phyloP scores from a whole-genome alignment of 192 early-diverging fungal species.

The Linderina pennispora region DNA sequence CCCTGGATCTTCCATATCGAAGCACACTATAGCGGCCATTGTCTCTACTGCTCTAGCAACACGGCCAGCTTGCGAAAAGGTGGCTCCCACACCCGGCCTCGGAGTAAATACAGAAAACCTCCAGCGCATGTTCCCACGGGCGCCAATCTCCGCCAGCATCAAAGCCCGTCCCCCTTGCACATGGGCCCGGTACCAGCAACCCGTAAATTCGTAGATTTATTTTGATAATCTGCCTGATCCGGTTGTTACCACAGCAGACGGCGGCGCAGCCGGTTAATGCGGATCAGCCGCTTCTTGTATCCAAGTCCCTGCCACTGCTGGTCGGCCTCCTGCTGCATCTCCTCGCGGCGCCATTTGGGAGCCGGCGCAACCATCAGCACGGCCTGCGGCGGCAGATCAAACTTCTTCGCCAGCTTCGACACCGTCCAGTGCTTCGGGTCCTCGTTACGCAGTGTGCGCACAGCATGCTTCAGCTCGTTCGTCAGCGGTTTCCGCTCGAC shows the following conservation, averaged over 20 bases:
- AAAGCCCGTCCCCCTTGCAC: no score
- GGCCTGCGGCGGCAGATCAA: conserved; percentile 24
- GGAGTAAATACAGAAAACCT: no score
- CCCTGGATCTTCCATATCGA: no score
- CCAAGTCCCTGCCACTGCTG: conserved; percentile 39
- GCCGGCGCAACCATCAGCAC: conserved; percentile 28
- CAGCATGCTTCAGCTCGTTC: conserved; percentile 16
- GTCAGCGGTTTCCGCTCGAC: conserved; percentile 17
- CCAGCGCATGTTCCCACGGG: no score
- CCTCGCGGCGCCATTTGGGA: conserved; percentile 36
- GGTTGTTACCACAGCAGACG: conserved; percentile 34
- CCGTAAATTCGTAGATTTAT: no score
- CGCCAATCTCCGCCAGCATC: no score
- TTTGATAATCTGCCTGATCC: neutral
- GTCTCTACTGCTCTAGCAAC: no score
- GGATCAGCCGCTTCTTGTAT: conserved; percentile 43
- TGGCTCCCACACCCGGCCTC: no score
- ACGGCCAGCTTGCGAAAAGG: no score
- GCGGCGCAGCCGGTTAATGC: conserved; percentile 44
- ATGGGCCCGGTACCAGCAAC: no score
- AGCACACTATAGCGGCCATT: no score
- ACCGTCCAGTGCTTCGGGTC: conserved; percentile 46
- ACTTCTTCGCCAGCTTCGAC: conserved; percentile 43
- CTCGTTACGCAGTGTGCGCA: conserved; percentile 36
- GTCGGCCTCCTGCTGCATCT: conserved; percentile 35